Percentiles rank a stretch among this genome's conserved stretches.
These are phyloP conservation scores for Euphorbia corollata DNA, from an alignment of 441 rosid genomes.

Conservation along the genomic window DNA sequence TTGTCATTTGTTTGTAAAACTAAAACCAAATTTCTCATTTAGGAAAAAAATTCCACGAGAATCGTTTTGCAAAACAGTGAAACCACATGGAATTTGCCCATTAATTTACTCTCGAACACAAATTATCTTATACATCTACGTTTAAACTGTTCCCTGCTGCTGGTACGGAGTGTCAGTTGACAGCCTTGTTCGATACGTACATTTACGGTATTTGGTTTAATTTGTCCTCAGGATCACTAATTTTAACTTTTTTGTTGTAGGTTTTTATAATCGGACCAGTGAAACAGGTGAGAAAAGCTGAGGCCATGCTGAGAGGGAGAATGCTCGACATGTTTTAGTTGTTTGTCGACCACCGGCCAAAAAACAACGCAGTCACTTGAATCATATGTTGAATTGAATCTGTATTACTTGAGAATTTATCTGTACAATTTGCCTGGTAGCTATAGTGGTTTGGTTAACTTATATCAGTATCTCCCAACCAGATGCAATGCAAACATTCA, in stretches of 20 bases:
- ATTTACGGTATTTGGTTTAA: background rate
- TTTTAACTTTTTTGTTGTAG: slow-evolving; percentile 34
- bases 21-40: no score
- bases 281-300: slow-evolving; percentile 84
- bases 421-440: background rate
- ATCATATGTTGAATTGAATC: background rate
- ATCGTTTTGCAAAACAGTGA: no score
- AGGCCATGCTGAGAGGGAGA: slow-evolving; percentile 82
- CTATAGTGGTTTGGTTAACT: no score
- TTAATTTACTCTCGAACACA: no score
- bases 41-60: no score
- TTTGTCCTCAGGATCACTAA: no score
- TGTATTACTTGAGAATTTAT: background rate
- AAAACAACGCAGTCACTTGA: background rate
- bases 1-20: no score
- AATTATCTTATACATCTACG: no score
- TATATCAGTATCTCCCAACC: no score
- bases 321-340: slow-evolving; percentile 42
- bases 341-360: slow-evolving; percentile 12
- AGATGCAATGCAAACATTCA: no score
- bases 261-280: slow-evolving; percentile 75
- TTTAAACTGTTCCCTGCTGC: no score
- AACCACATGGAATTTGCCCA: no score
- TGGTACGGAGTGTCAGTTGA: background rate
- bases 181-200: background rate